Evolutionary conservation across 179 eudicot species (phyloP).

Genomic region (Spergularia azorica): DNA sequence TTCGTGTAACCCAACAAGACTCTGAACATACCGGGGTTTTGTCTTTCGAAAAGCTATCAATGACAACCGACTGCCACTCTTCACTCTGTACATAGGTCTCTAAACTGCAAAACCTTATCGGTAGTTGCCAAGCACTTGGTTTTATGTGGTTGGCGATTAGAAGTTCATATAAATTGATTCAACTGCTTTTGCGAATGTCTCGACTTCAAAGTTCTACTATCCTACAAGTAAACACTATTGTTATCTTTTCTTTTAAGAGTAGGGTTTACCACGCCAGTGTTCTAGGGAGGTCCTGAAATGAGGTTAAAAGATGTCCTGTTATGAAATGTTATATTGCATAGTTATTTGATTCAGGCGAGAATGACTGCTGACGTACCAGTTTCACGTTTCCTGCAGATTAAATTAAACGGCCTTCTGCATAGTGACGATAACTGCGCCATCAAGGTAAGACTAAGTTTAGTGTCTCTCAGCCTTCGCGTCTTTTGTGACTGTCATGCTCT

Average conservation of each 20-base stretch:
- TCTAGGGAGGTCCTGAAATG: background rate
- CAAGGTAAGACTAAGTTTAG: constrained; percentile 51
- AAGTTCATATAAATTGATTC: no score
- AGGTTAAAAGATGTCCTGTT: constrained; percentile 3
- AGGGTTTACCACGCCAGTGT: background rate
- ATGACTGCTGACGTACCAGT: constrained; percentile 14
- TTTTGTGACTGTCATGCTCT: background rate
- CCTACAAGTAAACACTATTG: no score
- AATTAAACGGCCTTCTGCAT: constrained; percentile 86
- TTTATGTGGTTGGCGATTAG: background rate
- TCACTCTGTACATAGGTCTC: background rate
- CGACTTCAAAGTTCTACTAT: no score
- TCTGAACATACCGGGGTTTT: background rate
- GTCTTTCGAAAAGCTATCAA: background rate
- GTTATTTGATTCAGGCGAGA: background rate
- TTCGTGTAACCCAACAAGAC: background rate
- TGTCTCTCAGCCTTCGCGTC: background rate
- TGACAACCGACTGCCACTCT: background rate
- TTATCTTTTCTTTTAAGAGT: no score
- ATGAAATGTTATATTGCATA: background rate
- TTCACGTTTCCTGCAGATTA: constrained; percentile 54
- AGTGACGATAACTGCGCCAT: constrained; percentile 83
- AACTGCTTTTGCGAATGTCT: no score
- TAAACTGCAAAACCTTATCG: background rate
- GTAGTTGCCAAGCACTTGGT: background rate